Percentiles rank a stretch among this genome's conserved stretches.
Conservation (phyloP, 257 asterid genomes). For the Solanum okadae region DNA sequence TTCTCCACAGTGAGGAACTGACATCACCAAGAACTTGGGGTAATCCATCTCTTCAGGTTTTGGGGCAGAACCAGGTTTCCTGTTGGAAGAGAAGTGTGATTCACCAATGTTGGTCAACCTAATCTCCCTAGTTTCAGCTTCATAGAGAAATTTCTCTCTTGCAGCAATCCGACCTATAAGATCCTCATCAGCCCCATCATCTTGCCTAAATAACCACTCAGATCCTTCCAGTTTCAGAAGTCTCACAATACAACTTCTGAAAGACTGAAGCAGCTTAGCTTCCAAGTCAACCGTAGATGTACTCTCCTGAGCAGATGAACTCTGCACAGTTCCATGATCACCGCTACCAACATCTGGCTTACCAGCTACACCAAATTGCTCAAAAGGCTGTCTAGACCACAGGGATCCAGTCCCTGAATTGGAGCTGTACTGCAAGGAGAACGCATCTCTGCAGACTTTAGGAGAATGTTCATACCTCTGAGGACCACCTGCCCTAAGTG, state of each 20-base stretch:
- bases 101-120: conserved; percentile 5
- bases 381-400: conserved; percentile 85
- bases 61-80: conserved; percentile 21
- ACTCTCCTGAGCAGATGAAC: conserved; percentile 34
- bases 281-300: conserved; percentile 43
- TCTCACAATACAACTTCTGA: conserved; percentile 62
- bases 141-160: conserved; percentile 63
- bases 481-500: conserved; percentile 42
- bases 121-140: conserved; percentile 47
- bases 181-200: conserved; percentile 94
- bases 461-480: conserved; percentile 45
- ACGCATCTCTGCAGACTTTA: conserved; percentile 50
- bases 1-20: conserved; percentile 91
- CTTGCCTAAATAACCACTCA: conserved; percentile 80
- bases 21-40: conserved; percentile 43
- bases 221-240: conserved; percentile 92
- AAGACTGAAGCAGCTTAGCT: conserved; percentile 73
- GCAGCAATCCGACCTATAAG: conserved; percentile 88
- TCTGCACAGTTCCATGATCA: conserved; percentile 1
- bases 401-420: conserved; percentile 46
- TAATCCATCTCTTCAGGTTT: conserved; percentile 46
- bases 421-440: conserved; percentile 41
- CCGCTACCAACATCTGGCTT: conserved; percentile 20
- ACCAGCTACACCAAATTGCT: conserved; percentile 86
- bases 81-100: conserved; percentile 20